Evolutionary conservation across 768 basidiomycete genomes (phyloP).

Genomic region (Suillus cothurnatus): DNA sequence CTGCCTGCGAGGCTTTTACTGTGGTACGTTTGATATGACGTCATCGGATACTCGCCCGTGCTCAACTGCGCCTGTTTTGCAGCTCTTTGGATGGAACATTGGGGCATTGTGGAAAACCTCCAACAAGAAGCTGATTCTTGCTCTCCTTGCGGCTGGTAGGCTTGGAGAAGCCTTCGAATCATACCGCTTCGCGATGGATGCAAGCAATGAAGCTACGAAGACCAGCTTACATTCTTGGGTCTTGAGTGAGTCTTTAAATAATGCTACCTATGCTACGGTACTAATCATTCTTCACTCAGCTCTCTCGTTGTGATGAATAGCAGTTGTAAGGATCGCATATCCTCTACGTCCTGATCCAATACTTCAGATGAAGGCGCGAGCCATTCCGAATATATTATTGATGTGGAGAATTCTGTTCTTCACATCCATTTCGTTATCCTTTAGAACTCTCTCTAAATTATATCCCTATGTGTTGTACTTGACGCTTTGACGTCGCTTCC

Average conservation of each 20-base stretch:
- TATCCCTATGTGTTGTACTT: no score
- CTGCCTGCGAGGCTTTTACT: background rate
- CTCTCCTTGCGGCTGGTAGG: background rate
- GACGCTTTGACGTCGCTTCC: no score
- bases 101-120: background rate
- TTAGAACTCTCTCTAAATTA: no score
- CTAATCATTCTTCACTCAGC: background rate
- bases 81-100: background rate
- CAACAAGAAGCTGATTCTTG: background rate
- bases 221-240: background rate
- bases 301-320: background rate
- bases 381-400: no score
- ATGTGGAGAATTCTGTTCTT: no score
- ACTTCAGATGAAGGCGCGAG: no score
- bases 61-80: background rate
- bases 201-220: background rate
- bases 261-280: background rate
- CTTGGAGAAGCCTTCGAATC: background rate
- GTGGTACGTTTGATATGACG: background rate
- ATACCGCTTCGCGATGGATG: background rate
- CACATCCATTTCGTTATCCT: no score
- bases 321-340: no score
- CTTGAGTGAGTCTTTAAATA: background rate
- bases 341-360: no score
- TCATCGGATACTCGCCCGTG: background rate